Base-by-base conservation (phyloP, 306 rosid species). In the Casuarina glauca region DNA sequence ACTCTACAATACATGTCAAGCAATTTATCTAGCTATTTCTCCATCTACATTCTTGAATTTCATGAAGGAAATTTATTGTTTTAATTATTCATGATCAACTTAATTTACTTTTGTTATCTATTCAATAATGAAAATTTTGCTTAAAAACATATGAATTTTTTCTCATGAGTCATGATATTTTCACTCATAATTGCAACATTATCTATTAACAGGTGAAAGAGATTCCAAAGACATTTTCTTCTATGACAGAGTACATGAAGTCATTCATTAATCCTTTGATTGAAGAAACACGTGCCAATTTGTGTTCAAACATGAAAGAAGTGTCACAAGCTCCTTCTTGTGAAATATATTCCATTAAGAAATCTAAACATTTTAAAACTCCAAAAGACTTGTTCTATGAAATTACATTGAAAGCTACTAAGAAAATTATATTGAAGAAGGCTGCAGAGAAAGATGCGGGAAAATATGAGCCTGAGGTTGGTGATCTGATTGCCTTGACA, bases 401-500 rank as follows among this genome's bases (percentile, higher is more conserved):
- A 12, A 15, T 82, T 45, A 57, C 0, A 11, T 13, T 41, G 5
- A 16, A 79, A 11, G 35, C 4, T 13, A 15, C 63, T 26, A 26
- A 26, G 32, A 26, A 26, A 26, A 26, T 26, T 26, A 26, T 26
- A 26, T 26, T 26, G 32, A 26, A 26, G 32, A 26, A 26, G 32
- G 32, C 32, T 26, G 32, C 58, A 19, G 35, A 39, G 3, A 32
- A 58, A 43, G 68, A 4, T 42, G 44, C 0, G 2, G 19, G 20
- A 42, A 2, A 39, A 19, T 76, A 77, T 70, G 74, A 49, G 26
- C 81, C 87, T 16, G 13, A 66, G 9, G 38, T 4, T 19, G 87
- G 87, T 41, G 85, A 86, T 67, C 35, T 80, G 43, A 77, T 80
- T 74, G 87, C 83, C 62, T 36, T 82, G 11, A 67, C 85, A 4